Evolutionary conservation across 129 eudicot genomes (phyloP).

Genomic region (Helichrysum umbraculigerum): DNA sequence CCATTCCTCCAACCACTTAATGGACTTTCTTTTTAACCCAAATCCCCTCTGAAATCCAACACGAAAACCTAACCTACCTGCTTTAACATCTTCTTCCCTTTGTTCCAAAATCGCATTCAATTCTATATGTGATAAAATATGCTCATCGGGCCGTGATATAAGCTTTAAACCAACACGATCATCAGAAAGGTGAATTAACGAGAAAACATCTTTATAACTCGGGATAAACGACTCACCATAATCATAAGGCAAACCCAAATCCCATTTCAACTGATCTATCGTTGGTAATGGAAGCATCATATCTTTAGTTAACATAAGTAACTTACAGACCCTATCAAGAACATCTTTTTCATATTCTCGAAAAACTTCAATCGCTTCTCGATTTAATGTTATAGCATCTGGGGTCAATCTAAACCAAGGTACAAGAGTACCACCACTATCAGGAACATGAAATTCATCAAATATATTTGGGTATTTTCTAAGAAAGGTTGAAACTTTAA

Average conservation of each 20-base stretch:
- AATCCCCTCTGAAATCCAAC: conserved; percentile 84
- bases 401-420: conserved; percentile 63
- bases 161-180: conserved; percentile 76
- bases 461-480: conserved; percentile 75
- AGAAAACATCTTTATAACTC: conserved; percentile 45
- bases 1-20: conserved; percentile 88
- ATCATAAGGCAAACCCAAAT: conserved; percentile 79
- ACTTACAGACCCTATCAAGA: conserved; percentile 63
- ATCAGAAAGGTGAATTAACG: conserved; percentile 54
- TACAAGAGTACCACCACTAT: conserved; percentile 73
- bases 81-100: conserved; percentile 25
- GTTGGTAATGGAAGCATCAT: conserved; percentile 66
- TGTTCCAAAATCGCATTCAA: conserved; percentile 24
- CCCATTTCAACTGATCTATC: conserved; percentile 91
- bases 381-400: conserved; percentile 42
- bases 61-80: conserved; percentile 53
- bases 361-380: conserved; percentile 41
- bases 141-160: conserved; percentile 43
- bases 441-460: conserved; percentile 60
- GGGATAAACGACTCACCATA: conserved; percentile 49
- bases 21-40: conserved; percentile 75
- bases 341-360: conserved; percentile 50
- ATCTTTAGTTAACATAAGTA: conserved; percentile 71
- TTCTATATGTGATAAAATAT: conserved; percentile 71
- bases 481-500: conserved; percentile 69